phyloP scores from a whole-genome alignment of 202 grass and related monocot species.

The Panicum hallii region DNA sequence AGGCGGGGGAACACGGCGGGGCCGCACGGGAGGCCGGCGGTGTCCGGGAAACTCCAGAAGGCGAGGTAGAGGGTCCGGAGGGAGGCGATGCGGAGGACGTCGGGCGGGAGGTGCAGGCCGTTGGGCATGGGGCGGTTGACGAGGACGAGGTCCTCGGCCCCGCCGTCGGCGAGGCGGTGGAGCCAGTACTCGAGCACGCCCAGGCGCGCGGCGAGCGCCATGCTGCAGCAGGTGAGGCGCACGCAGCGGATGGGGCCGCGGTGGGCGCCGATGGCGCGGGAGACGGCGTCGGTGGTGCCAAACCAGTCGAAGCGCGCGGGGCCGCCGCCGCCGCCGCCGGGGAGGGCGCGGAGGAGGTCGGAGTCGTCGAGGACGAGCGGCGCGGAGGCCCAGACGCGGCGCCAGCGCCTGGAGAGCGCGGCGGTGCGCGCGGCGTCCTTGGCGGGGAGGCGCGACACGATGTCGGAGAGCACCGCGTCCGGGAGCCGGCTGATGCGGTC shows the following conservation, averaged over 20 bases:
- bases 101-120: not conserved
- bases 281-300: not conserved
- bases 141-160: conserved; percentile 36
- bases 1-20: conserved; percentile 41
- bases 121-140: conserved; percentile 36
- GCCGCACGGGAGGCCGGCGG: not conserved
- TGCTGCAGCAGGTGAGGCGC: conserved; percentile 18
- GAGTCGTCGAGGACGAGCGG: conserved; percentile 44
- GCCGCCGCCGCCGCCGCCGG: not conserved
- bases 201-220: too few species aligned
- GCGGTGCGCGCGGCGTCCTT: conserved; percentile 40
- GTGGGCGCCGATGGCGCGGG: conserved; percentile 9
- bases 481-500: conserved; percentile 56
- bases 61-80: conserved; percentile 43
- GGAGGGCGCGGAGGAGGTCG: conserved; percentile 35
- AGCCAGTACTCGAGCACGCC: conserved; percentile 3
- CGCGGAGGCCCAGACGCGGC: conserved; percentile 39
- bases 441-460: conserved; percentile 37
- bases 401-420: conserved; percentile 42
- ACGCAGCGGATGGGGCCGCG: conserved; percentile 45
- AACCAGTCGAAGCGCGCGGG: not conserved
- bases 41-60: conserved; percentile 23
- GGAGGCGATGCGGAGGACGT: conserved; percentile 32
- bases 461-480: conserved; percentile 25
- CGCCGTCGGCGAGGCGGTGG: conserved; percentile 14